A percentile compares a stretch with the other conserved stretches of the same genome.
These are phyloP conservation scores for Oryza coarctata DNA, from an alignment of 176 grass and related monocot species.

Conservation along the genomic window DNA sequence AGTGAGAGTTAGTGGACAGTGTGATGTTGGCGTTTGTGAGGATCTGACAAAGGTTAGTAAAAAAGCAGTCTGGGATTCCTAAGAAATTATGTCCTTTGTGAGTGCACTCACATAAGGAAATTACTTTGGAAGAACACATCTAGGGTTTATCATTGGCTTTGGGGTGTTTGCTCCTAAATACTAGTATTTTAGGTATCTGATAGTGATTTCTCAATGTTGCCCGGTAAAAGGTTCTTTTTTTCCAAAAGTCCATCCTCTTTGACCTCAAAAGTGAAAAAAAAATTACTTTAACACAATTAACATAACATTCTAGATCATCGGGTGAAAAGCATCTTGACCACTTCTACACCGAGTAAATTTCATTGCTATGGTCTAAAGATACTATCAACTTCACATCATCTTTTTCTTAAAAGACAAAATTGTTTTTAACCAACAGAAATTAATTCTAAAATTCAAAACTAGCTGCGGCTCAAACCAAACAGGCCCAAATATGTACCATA, in stretches of 20 bases:
- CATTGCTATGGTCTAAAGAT: background rate
- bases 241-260: conserved; percentile 18
- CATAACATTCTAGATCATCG: background rate
- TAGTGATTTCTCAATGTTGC: background rate
- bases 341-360: background rate
- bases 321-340: background rate
- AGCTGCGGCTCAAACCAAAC: too few species aligned
- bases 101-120: background rate
- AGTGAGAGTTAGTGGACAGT: conserved; percentile 6
- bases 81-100: conserved; percentile 13
- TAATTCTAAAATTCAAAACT: background rate
- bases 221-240: background rate
- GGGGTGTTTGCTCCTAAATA: background rate
- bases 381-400: background rate
- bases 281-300: background rate
- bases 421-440: background rate
- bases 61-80: conserved; percentile 18
- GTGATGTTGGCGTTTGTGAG: background rate
- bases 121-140: conserved; percentile 22
- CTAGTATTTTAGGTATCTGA: background rate
- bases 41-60: conserved; percentile 1
- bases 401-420: background rate
- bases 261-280: background rate
- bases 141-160: conserved; percentile 12
- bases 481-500: too few species aligned